phyloP scores from a whole-genome alignment of 805 yeast genomes.

The Cyberlindnera meyerae region DNA sequence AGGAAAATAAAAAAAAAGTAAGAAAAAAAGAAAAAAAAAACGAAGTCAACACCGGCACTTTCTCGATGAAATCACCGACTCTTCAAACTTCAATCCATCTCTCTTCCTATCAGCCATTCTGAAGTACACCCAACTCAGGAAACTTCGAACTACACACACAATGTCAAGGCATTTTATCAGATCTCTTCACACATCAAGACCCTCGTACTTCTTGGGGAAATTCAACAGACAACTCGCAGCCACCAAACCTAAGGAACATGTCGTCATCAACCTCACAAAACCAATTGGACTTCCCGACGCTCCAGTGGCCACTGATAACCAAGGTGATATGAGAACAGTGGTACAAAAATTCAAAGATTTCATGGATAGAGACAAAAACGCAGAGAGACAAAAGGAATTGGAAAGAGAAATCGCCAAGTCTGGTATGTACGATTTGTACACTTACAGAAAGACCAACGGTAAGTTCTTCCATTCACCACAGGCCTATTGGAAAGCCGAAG shows the following conservation, averaged over 20 bases:
- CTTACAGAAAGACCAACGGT: conserved; percentile 71
- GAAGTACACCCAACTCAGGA: not conserved
- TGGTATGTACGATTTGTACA: conserved; percentile 61
- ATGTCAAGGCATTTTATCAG: conserved; percentile 1
- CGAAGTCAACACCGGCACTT: no score
- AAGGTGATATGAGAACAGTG: conserved; percentile 35
- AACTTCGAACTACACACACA: not conserved
- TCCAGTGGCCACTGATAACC: conserved; percentile 36
- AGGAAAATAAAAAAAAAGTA: no score
- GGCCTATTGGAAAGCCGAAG: conserved; percentile 69
- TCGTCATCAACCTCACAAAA: conserved; percentile 30
- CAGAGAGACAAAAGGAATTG: conserved; percentile 44
- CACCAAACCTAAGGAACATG: conserved; percentile 33
- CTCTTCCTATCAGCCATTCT: no score
- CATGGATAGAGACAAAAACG: conserved; percentile 44
- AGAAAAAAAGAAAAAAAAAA: no score
- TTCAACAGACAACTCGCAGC: conserved; percentile 32
- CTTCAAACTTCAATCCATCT: no score
- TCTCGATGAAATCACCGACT: no score
- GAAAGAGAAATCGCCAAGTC: conserved; percentile 63
- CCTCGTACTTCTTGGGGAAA: conserved; percentile 25
- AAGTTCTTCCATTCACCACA: conserved; percentile 80
- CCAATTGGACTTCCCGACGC: conserved; percentile 43
- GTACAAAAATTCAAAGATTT: conserved; percentile 41
- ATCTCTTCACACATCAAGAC: conserved; percentile 10